Evolutionary conservation across 2,329 filamentous ascomycete genomes (phyloP), one percentile per base, ranked within the genome.

Genomic region (Teratosphaeria epicoccoides): DNA sequence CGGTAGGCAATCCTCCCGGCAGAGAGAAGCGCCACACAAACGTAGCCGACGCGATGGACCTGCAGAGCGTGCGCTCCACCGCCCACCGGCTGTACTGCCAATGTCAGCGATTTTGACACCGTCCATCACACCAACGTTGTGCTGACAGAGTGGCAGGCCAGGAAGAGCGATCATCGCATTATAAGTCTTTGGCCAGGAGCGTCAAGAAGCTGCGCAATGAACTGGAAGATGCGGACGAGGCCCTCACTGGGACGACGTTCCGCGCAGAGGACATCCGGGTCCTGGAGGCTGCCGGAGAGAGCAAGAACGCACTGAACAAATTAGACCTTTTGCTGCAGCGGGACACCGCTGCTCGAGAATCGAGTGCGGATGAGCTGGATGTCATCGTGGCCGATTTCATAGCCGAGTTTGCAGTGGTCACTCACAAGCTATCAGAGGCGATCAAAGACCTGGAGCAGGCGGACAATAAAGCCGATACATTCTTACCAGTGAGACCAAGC

Each of bases 141-240:
- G 6, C 33, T 40, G n/a, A 40, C 33, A 40, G 4, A 17, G 33
- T 17, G 33, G 10, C 40, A 55, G 51, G 52, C 51, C 51, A 55
- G 51, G 47, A 55, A 12, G 37, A 51, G n/a, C n/a, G n/a, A n/a
- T n/a, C n/a, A 43, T 28, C 47, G 14, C 53, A 49, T 10, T 57
- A 49, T 48, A 53, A 43, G 17, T 24, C 49, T 2, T 44, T 57
- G 3, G 49, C 54, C 11, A 48, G 48, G 44, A 50, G 51, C 25
- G 44, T 57, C 14, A 54, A 55, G 24, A 49, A 17, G 11, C 46
- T 59, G 6, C 57, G 58, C 22, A 60, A 60, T 37, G 47, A 49
- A 25, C 49, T 60, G 4, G 58, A 54, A 46, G 57, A 60, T 20
- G 49, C 53, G 4, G 57, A 59, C 29, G 57, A 60, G 22, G 47